phyloP scores from a whole-genome alignment of 805 yeast species.

The Starmerella sirachaensis region DNA sequence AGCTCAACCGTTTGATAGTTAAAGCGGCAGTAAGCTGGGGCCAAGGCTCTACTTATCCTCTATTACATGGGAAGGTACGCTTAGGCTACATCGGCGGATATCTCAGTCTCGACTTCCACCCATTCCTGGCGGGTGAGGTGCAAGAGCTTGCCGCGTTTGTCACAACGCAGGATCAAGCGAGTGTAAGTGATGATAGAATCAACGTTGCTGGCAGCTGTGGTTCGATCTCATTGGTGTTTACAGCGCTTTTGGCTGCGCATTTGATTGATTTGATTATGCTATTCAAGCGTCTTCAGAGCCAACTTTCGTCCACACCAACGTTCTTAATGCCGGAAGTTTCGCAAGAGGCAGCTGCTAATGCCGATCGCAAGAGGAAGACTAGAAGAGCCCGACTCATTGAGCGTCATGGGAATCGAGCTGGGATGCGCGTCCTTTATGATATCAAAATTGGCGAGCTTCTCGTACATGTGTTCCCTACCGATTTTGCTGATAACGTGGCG shows the following conservation, averaged over 20 bases:
- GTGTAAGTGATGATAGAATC: conserved; percentile 46
- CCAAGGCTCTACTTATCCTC: conserved; percentile 43
- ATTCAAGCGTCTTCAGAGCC: conserved; percentile 20
- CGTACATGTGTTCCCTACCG: conserved; percentile 66
- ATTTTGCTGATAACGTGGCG: conserved; percentile 66
- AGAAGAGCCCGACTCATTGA: background rate
- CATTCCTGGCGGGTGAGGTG: conserved; percentile 55
- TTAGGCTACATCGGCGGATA: conserved; percentile 46
- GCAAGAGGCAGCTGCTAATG: background rate
- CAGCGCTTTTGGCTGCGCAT: conserved; percentile 79
- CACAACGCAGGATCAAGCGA: conserved; percentile 43
- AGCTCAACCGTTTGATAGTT: conserved; percentile 37
- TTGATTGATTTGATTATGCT: conserved; percentile 58
- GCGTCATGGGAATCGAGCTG: background rate
- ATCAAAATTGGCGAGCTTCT: conserved; percentile 46
- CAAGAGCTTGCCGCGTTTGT: conserved; percentile 41
- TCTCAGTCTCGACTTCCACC: conserved; percentile 72
- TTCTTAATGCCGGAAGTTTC: conserved; percentile 9
- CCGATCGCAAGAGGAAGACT: background rate
- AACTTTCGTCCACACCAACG: conserved; percentile 15
- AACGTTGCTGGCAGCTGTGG: conserved; percentile 29
- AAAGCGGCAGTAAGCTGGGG: conserved; percentile 68
- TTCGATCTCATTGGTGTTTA: conserved; percentile 49
- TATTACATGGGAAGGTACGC: conserved; percentile 50
- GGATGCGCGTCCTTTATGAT: conserved; percentile 54